Percentiles rank a stretch among this genome's conserved stretches.
Conservation (phyloP, 257 asterid species). For the Phtheirospermum japonicum region DNA sequence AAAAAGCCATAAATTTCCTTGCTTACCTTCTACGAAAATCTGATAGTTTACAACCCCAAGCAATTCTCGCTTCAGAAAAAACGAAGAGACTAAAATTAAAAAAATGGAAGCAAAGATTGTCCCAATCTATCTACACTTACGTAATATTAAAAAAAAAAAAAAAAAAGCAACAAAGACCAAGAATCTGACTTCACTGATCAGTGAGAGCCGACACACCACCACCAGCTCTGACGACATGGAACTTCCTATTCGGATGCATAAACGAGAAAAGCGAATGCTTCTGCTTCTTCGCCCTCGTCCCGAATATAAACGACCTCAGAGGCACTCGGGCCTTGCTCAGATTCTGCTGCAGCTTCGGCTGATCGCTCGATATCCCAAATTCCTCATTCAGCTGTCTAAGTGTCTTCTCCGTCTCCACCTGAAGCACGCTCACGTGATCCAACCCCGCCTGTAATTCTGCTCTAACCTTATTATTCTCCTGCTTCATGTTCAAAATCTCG, state of each 20-base stretch:
- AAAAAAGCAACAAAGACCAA: too few relatives aligned
- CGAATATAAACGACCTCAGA: conserved; percentile 66
- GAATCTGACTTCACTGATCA: conserved; percentile 2
- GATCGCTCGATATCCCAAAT: too few relatives aligned
- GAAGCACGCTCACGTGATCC: too few relatives aligned
- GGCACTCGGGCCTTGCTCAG: conserved; percentile 52
- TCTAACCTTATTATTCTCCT: too few relatives aligned
- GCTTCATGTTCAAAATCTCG: too few relatives aligned
- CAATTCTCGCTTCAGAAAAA: conserved; percentile 19
- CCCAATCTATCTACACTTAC: conserved; percentile 22
- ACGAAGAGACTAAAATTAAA: not conserved
- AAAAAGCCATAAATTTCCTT: not conserved
- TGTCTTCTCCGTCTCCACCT: too few relatives aligned
- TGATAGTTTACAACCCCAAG: conserved; percentile 28
- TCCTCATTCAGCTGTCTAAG: too few relatives aligned
- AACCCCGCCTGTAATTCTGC: too few relatives aligned
- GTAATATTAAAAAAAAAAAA: too few relatives aligned
- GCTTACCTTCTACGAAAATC: conserved; percentile 15
- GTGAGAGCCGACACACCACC: conserved; percentile 34
- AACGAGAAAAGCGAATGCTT: conserved; percentile 67
- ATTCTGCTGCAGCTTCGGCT: conserved; percentile 44
- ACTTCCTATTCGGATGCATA: conserved; percentile 51
- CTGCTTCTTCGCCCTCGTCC: conserved; percentile 60
- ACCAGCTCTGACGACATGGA: conserved; percentile 57
- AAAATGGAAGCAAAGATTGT: not conserved